Conservation (phyloP, 2,329 filamentous ascomycete genomes). For the Venturiaceae sp. region DNA sequence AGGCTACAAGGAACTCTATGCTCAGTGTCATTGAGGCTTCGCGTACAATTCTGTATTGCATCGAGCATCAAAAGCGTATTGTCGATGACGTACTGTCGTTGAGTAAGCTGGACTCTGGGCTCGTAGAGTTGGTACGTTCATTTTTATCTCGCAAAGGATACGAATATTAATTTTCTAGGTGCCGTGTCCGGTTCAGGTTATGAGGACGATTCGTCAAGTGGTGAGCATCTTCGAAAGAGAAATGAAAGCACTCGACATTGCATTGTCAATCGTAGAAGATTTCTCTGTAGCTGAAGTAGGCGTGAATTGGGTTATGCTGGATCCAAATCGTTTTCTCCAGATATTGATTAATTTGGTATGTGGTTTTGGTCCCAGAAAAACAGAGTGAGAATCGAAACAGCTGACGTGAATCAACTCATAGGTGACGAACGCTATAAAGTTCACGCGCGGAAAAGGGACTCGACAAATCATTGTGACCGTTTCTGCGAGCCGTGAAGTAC, state of each 20-base stretch:
- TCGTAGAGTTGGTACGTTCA: conserved; percentile 3
- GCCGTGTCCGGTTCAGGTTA: not conserved
- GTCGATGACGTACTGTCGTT: conserved; percentile 20
- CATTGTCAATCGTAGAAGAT: conserved; percentile 4
- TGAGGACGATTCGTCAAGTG: not conserved
- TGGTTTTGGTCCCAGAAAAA: not conserved
- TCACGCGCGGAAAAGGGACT: not conserved
- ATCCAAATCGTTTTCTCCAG: conserved; percentile 8
- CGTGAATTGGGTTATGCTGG: conserved; percentile 3
- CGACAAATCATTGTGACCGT: conserved; percentile 16
- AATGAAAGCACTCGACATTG: not conserved
- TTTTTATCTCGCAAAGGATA: too few relatives aligned
- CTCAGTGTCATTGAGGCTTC: not conserved
- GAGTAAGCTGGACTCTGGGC: conserved; percentile 4
- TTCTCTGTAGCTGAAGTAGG: not conserved
- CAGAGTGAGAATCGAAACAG: not conserved
- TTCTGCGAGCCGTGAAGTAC: conserved; percentile 14
- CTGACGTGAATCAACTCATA: not conserved
- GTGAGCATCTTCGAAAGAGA: conserved; percentile 5
- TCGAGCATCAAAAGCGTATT: conserved; percentile 7
- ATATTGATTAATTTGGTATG: conserved; percentile 6
- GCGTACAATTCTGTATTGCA: not conserved
- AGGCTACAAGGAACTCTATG: not conserved
- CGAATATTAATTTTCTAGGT: too few relatives aligned
- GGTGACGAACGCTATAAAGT: conserved; percentile 9